Evolutionary conservation across 257 asterid species (phyloP).

Genomic region (Leonotis leonurus): DNA sequence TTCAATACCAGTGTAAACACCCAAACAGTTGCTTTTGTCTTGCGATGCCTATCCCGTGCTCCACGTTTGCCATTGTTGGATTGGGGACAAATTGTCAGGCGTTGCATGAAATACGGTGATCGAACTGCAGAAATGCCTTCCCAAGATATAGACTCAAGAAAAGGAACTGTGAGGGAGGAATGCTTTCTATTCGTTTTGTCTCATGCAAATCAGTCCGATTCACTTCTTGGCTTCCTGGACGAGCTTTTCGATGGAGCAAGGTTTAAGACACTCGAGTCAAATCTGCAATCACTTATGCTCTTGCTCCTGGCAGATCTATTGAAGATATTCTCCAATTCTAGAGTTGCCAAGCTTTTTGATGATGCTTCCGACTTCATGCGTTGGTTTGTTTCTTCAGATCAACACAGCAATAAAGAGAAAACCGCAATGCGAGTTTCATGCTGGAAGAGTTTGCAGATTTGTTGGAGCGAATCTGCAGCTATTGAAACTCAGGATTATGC

Average conservation of each 20-base stretch:
- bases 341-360: conserved; percentile 64
- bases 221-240: conserved; percentile 77
- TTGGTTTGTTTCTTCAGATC: conserved; percentile 44
- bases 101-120: conserved; percentile 74
- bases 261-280: conserved; percentile 70
- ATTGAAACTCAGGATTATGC: conserved; percentile 36
- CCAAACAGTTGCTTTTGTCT: conserved; percentile 37
- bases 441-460: conserved; percentile 79
- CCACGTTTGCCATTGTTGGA: conserved; percentile 78
- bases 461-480: conserved; percentile 49
- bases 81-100: conserved; percentile 67
- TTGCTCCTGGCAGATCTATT: conserved; percentile 57
- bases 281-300: conserved; percentile 66
- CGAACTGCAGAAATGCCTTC: conserved; percentile 40
- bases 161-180: conserved; percentile 68
- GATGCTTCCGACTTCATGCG: conserved; percentile 54
- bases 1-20: conserved; percentile 35
- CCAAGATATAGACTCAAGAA: conserved; percentile 27
- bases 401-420: conserved; percentile 34
- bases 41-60: conserved; percentile 75
- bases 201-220: conserved; percentile 61
- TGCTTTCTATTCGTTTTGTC: conserved; percentile 66
- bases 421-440: conserved; percentile 59
- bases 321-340: conserved; percentile 63
- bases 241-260: conserved; percentile 70